Base-by-base conservation (phyloP, 495 filamentous ascomycete species). In the Penicillium ucsense region DNA sequence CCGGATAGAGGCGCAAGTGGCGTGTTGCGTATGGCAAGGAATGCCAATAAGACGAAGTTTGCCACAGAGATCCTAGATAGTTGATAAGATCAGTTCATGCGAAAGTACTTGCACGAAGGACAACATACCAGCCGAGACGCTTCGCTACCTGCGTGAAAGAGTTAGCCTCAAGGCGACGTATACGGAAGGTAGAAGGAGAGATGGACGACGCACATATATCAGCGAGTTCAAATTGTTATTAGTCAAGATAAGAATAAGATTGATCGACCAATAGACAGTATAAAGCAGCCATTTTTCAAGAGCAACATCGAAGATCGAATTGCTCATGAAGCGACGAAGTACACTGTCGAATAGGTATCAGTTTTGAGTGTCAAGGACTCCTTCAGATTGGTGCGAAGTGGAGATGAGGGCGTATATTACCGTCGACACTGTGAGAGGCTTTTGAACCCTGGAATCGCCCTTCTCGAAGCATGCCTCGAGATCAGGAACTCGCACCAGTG, bases 1-100 rank as follows among this genome's bases (percentile, higher is more conserved):
- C 74, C 73, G 7, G 74, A 77, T 28, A 83, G 50, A 32, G 74
- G 65, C 31, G 78, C 74, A 12, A 83, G 53, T 31, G 80, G 80
- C 0, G 77, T 82, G 52, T 82, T 81, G 47, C 78, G 80, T 46
- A 83, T 62, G 3, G 76, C 73, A 29, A 83, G 65, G 43, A 82
- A 81, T 9, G 80, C 70, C 29, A 80, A 65, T 29, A 83, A 62
- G 10, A 62, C 67, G 45, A 79, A 52, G 49, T 82, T 83, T 33
- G 54, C 64, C 4, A 78, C 55, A 3, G 71, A 61, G 59, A 82
- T 63, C 79, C 79, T 82, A 52, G 27, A 35, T 6, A 35, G 7
- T 7, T 35, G 10, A 35, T 35, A 2, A 45, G n/a, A 43, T 5
- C n/a, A 38, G 42, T 5, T 36, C 6, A 5, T 6, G 4, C 32